Conservation (phyloP, 2,329 filamentous ascomycete genomes). For the Trichoderma sp. region DNA sequence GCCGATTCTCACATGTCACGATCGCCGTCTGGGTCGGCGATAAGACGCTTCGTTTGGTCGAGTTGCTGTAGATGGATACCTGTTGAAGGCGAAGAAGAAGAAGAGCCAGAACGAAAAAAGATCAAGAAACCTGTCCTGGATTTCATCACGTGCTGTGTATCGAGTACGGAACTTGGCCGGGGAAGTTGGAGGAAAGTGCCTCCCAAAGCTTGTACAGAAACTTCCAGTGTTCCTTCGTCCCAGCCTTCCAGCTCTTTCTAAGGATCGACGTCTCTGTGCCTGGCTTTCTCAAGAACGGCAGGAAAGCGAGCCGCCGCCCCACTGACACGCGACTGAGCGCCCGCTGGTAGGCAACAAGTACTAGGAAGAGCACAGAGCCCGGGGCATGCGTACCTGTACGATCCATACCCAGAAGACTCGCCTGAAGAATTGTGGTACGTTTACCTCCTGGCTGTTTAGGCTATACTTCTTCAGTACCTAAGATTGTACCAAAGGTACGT, state of each 20-base stretch:
- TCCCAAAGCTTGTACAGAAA: background rate
- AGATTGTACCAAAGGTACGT: background rate
- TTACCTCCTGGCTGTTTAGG: background rate
- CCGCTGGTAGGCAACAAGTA: background rate
- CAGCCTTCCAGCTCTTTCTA: background rate
- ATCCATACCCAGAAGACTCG: background rate
- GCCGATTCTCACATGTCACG: background rate
- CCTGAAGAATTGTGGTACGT: background rate
- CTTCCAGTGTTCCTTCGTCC: background rate
- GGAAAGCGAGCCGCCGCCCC: constrained; percentile 1
- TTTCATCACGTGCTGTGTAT: background rate
- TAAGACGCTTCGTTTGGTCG: background rate
- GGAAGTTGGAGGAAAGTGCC: background rate
- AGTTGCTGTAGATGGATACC: background rate
- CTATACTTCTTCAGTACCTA: background rate
- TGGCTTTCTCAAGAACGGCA: background rate
- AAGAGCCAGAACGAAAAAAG: background rate
- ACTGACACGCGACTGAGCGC: constrained; percentile 16
- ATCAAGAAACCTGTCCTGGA: background rate
- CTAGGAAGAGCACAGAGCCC: background rate
- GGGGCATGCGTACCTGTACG: background rate
- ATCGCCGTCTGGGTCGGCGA: background rate
- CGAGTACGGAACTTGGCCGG: background rate
- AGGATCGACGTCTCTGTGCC: background rate
- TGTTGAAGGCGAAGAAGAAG: background rate